phyloP scores from a whole-genome alignment of 345 rosid species.

The Eucalyptus pauciflora region DNA sequence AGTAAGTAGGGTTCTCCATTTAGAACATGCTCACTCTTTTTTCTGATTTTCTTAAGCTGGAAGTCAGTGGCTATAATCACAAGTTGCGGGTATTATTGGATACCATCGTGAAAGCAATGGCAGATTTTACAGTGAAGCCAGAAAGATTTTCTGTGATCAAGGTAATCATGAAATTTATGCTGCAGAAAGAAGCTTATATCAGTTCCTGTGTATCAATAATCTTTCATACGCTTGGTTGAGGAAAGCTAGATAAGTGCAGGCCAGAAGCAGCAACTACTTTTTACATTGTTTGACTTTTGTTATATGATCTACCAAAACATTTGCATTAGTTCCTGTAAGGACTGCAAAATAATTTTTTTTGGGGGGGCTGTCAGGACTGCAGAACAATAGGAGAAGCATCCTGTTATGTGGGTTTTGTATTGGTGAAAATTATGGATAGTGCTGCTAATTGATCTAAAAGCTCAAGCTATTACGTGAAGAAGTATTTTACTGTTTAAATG shows the following conservation, averaged over 20 bases:
- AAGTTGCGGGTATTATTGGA: conserved; percentile 69
- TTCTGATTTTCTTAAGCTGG: background rate
- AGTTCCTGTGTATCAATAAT: background rate
- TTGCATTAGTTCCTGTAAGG: background rate
- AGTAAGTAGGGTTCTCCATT: background rate
- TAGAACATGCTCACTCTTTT: background rate
- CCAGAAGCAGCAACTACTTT: background rate
- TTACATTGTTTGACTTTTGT: background rate
- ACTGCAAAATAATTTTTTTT: background rate
- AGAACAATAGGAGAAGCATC: background rate
- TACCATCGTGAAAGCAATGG: conserved; percentile 44
- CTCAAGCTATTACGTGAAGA: background rate
- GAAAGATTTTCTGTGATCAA: conserved; percentile 78
- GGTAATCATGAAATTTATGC: conserved; percentile 21
- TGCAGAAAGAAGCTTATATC: background rate
- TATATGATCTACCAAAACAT: background rate
- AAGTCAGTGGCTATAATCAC: conserved; percentile 71
- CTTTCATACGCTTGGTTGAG: background rate
- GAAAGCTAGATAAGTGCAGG: background rate
- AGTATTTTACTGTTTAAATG: background rate
- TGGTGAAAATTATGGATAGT: background rate
- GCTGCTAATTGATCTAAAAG: background rate
- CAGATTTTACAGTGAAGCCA: conserved; percentile 58
- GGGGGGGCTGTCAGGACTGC: background rate
- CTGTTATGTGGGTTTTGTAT: background rate